Base-by-base conservation (phyloP, 305 asterid genomes). In the Fraxinus ornus region DNA sequence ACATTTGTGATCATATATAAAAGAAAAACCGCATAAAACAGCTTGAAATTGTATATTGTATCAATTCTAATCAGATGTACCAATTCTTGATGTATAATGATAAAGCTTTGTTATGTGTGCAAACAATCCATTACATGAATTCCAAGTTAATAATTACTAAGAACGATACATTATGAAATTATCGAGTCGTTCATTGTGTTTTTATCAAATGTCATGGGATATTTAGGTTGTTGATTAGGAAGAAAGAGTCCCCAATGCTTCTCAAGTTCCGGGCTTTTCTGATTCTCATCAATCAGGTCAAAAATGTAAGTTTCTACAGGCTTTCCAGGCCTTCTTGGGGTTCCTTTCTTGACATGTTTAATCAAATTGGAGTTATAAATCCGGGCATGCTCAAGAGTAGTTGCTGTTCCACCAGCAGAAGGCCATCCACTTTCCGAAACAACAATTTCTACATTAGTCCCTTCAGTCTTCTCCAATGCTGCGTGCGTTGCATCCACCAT, bases 371-470 rank as follows among this genome's bases (percentile, higher is more conserved):
- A 81, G 44, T 80, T 86, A 52, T 81, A 91, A 2, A 30, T 79
- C 71, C 35, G 26, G 7, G 87, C 88, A 84, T 84, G 84, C 0
- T 79, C 17, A 3, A 60, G 36, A 26, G 70, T 84, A 3, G 92
- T 57, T 13, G 76, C 82, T 0, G 49, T 9, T 26, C 86, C 90
- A 17, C 90, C 90, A 0, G 57, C 84, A 0, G 86, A 62, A 17
- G 92, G 92, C 90, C 92, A 90, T 0, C 92, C 91, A 2, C 83
- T 88, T 76, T 90, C 91, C 0, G 90, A 68, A 1, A 88, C 91
- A 0, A 83, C 80, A 3, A 90, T 22, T 0, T 62, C 82, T 24
- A 90, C 47, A 7, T 79, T 19, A 0, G 24, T 52, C 4, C 66
- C 78, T 10, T 86, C 89, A 0, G 57, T 35, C 81, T 84, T 90